Conservation (phyloP, 2,329 filamentous ascomycete species). For the Fusarium dlaminii region DNA sequence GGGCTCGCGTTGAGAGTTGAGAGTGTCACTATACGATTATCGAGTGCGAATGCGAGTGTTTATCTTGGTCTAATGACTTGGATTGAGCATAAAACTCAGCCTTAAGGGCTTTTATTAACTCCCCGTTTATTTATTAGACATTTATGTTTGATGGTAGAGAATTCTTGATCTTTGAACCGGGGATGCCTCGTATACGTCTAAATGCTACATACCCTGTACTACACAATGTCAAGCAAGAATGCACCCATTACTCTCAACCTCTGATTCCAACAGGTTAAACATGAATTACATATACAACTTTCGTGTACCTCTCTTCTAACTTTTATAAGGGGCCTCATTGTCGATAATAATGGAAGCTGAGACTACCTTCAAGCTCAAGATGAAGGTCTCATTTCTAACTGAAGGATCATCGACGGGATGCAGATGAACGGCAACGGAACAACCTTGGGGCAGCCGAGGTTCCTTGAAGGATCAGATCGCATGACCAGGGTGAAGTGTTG, state of each 20-base stretch:
- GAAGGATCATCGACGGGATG: background rate
- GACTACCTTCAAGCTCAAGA: background rate
- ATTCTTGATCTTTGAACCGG: background rate
- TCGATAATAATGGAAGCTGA: background rate
- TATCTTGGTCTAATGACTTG: background rate
- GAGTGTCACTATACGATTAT: background rate
- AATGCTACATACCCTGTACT: background rate
- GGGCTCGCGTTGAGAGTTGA: background rate
- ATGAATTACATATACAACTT: accelerated
- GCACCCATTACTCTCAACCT: background rate
- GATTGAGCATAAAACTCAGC: accelerated
- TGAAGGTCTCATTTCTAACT: background rate
- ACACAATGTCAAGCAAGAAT: background rate
- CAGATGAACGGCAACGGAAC: background rate
- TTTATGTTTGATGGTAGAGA: no score
- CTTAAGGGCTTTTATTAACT: background rate
- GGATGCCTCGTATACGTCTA: background rate
- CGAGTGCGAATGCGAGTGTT: background rate
- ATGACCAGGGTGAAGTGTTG: background rate
- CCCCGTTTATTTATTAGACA: accelerated
- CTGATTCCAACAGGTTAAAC: background rate
- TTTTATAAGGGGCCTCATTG: accelerated
- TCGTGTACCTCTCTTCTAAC: background rate
- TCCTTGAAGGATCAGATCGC: background rate
- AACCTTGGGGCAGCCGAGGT: background rate